These are phyloP conservation scores for Aegilops bicornis DNA, from an alignment of 176 grass and related monocot genomes.

Conservation along the genomic window DNA sequence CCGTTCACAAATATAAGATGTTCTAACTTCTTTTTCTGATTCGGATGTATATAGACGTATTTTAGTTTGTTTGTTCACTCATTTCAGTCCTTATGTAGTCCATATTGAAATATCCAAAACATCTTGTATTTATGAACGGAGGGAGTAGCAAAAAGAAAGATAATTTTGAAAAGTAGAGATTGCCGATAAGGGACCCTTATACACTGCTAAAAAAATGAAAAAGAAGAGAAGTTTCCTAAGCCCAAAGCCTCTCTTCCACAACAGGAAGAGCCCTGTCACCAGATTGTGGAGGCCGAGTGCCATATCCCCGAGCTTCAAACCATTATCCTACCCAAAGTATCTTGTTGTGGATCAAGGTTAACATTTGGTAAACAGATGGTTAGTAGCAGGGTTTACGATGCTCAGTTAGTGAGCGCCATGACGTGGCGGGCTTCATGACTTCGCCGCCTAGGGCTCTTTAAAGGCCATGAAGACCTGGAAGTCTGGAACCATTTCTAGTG, in stretches of 20 bases:
- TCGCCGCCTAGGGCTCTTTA: background rate
- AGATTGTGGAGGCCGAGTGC: background rate
- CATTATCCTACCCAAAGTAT: background rate
- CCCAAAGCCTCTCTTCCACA: background rate
- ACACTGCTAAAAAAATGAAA: background rate
- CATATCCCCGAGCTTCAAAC: background rate
- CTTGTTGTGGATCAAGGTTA: background rate
- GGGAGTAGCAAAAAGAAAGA: background rate
- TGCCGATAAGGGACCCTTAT: background rate
- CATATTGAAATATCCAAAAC: too few species aligned
- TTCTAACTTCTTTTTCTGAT: too few species aligned
- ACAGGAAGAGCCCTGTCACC: background rate
- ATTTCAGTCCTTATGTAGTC: too few species aligned
- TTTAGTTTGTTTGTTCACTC: too few species aligned
- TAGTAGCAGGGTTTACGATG: background rate
- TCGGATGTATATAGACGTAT: too few species aligned
- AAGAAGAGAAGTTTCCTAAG: background rate
- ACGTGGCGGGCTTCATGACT: background rate
- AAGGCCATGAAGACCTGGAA: background rate
- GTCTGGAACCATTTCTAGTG: background rate
- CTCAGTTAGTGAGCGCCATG: background rate
- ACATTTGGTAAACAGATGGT: background rate
- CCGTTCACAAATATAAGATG: too few species aligned
- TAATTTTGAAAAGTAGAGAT: background rate
- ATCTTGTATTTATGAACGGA: too few species aligned